phyloP scores from a whole-genome alignment of 23 red algal species.

The Gracilaria domingensis region DNA sequence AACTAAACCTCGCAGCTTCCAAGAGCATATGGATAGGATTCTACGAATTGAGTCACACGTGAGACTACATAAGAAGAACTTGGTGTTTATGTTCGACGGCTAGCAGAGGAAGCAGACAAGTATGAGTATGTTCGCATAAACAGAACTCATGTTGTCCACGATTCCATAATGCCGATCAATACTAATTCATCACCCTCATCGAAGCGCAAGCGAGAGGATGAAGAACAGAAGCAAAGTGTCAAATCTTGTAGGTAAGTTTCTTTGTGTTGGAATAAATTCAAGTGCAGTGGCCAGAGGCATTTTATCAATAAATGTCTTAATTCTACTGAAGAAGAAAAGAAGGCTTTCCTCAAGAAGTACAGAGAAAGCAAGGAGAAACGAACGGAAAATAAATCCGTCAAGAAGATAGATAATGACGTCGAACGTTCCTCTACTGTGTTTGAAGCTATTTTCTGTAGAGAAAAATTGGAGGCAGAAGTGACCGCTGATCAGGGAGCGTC shows the following conservation, averaged over 20 bases:
- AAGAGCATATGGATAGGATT: no score
- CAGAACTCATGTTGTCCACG: not conserved
- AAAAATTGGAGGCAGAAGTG: not conserved
- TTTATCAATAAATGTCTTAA: not conserved
- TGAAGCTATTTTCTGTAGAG: not conserved
- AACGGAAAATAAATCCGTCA: not conserved
- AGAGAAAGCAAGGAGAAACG: not conserved
- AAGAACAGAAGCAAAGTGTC: no score
- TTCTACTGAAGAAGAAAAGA: not conserved
- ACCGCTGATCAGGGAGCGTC: not conserved
- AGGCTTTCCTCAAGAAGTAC: not conserved
- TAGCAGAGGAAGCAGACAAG: conserved; percentile 8
- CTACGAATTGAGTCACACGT: no score
- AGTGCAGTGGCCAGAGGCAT: not conserved
- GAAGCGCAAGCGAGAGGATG: no score
- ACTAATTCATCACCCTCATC: no score
- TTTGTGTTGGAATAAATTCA: not conserved
- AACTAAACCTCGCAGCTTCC: conserved; percentile 6
- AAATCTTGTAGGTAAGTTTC: no score
- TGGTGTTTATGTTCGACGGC: conserved; percentile 11
- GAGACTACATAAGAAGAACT: conserved; percentile 22
- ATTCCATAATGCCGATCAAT: not conserved
- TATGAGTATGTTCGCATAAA: conserved; percentile 12
- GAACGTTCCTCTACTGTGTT: not conserved
- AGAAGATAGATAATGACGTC: not conserved